phyloP scores from a whole-genome alignment of 1,139 yeast genomes.

The Yamadazyma diddensiae region DNA sequence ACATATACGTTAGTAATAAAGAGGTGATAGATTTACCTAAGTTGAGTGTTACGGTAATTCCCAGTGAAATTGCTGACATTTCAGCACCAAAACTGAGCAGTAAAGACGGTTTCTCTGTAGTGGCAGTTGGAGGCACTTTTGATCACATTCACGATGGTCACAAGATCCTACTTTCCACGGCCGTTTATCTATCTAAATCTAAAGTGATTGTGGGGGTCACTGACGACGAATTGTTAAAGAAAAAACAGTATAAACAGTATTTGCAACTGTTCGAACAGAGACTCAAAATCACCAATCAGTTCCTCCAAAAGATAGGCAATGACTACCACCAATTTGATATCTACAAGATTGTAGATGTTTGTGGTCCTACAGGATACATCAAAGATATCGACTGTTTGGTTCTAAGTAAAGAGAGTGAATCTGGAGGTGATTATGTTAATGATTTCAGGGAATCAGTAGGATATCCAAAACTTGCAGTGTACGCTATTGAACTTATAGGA shows the following conservation, averaged over 20 bases:
- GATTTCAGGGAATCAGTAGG: conserved; percentile 55
- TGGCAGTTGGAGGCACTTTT: conserved; percentile 92
- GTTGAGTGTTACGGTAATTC: background rate
- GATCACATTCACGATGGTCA: conserved; percentile 98
- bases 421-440: conserved; percentile 77
- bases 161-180: conserved; percentile 72
- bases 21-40: conserved; percentile 1
- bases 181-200: conserved; percentile 57
- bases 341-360: conserved; percentile 73
- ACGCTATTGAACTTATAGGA: conserved; percentile 71
- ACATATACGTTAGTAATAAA: conserved; percentile 1
- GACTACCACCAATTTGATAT: conserved; percentile 38
- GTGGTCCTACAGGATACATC: conserved; percentile 91
- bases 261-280: conserved; percentile 61
- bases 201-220: conserved; percentile 79
- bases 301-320: conserved; percentile 40
- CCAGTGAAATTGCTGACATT: background rate
- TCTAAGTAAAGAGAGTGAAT: conserved; percentile 72
- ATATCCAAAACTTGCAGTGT: conserved; percentile 51
- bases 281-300: conserved; percentile 41
- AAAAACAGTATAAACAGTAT: conserved; percentile 69
- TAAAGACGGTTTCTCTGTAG: conserved; percentile 8
- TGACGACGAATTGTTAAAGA: conserved; percentile 67
- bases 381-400: conserved; percentile 75
- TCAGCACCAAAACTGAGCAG: background rate